Evolutionary conservation across 2,329 filamentous ascomycete species (phyloP), one percentile per base, ranked within the genome.

Genomic region (Chrysoporthe cubensis): DNA sequence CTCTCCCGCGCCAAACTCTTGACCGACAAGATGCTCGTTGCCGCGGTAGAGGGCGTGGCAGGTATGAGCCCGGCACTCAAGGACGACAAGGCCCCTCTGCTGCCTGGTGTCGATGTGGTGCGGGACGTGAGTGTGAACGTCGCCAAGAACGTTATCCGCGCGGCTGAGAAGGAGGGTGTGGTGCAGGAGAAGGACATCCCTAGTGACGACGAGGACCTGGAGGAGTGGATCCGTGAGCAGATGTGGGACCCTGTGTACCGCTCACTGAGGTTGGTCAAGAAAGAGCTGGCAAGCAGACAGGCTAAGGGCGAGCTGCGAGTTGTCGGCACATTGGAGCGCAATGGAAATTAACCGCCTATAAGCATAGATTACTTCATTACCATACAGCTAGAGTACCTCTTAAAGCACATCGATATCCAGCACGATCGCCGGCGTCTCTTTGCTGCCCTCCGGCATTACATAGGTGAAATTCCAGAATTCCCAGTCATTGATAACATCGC

Each of bases 231-330:
- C 68, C 77, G 84, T 37, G 89, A 89, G 79, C 91, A 94, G 81
- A 94, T 94, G 91, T 94, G 91, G 92, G 82, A 90, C 70, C 84
- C 91, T 0, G 83, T 83, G 61, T 95, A 94, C 76, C 78, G 91
- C 37, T 85, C 87, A 1, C 76, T 93, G 72, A 85, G 83, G 75
- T 81, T 83, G 46, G 88, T 93, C 5, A 79, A 81, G 26, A 78
- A 81, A 40, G 78, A 80, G 5, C 76, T 75, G 0, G 88, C 89
- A 1, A 85, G 82, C 60, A 80, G 87, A n/a, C 78, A 82, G 71
- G 90, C 89, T 0, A 89, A 78, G 76, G 88, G 87, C 0, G 84
- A 89, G 77, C 75, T 87, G 71, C 85, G 86, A 68, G 77, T 82
- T 61, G 82, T 81, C 6, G 81, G 81, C 8, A 83, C 76, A 21